Conservation (phyloP, 1,284 basidiomycete genomes). For the Cryptococcus neoformans region DNA sequence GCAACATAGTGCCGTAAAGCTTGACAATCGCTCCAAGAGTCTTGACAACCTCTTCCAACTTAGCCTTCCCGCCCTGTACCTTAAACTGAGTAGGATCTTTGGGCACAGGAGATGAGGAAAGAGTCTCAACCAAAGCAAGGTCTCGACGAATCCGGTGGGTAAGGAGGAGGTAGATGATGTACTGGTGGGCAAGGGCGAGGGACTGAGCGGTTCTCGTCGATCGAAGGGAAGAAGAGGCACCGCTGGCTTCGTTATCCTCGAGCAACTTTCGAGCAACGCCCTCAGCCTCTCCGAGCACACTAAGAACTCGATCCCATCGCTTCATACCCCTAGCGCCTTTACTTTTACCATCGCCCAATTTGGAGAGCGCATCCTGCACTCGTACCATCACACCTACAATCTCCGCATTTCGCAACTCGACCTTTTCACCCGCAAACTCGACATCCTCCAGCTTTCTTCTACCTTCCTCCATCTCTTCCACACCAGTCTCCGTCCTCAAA, state of each 20-base stretch:
- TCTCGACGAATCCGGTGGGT: constrained; percentile 83
- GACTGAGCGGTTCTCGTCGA: constrained; percentile 40
- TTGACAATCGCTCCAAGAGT: constrained; percentile 77
- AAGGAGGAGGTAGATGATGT: constrained; percentile 79
- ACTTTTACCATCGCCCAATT: constrained; percentile 32
- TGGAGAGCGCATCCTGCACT: constrained; percentile 72
- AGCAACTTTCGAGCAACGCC: constrained; percentile 71
- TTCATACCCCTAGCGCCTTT: constrained; percentile 35
- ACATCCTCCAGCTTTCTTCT: constrained; percentile 61
- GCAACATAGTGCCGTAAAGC: constrained; percentile 76
- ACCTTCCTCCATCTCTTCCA: constrained; percentile 54
- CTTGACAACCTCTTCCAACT: constrained; percentile 57
- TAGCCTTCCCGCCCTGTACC: constrained; percentile 36
- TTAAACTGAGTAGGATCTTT: constrained; percentile 36
- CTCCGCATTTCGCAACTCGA: constrained; percentile 87
- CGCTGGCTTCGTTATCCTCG: constrained; percentile 65
- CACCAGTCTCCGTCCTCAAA: constrained; percentile 32
- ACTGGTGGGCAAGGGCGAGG: constrained; percentile 76
- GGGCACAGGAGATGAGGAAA: constrained; percentile 51
- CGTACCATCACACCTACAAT: constrained; percentile 81
- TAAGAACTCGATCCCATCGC: constrained; percentile 77
- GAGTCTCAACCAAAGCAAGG: constrained; percentile 69
- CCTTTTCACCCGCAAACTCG: constrained; percentile 74
- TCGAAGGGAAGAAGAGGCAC: constrained; percentile 29
- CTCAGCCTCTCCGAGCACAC: constrained; percentile 82